Conservation (phyloP, 2,329 filamentous ascomycete genomes). For the Fusarium sp. region DNA sequence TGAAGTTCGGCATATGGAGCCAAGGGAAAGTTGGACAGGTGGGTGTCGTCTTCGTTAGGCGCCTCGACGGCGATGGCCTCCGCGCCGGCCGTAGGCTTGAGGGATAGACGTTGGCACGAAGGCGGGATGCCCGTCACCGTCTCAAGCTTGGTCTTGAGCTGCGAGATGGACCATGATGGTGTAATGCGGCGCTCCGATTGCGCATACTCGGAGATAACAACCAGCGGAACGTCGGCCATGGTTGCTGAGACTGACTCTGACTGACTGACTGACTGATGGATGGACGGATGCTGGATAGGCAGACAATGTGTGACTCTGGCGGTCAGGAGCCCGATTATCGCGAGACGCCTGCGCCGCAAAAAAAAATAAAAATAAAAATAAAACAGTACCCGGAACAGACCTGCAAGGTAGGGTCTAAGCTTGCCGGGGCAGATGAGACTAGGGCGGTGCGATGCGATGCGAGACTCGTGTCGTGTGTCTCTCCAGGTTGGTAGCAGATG, state of each 20-base stretch:
- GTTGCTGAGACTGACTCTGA: conserved; percentile 34
- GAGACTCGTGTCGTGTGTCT: conserved; percentile 3
- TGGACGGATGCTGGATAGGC: neutral
- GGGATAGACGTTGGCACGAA: conserved; percentile 77
- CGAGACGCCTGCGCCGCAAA: conserved; percentile 40
- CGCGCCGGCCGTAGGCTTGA: conserved; percentile 70
- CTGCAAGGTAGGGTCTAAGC: neutral
- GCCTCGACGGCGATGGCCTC: conserved; percentile 75
- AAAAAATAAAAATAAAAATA: neutral
- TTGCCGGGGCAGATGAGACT: neutral
- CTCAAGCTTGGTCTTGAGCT: conserved; percentile 89
- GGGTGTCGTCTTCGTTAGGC: conserved; percentile 77
- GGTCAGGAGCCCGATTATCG: conserved; percentile 39
- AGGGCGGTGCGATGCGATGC: neutral
- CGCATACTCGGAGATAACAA: conserved; percentile 80
- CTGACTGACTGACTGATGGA: neutral
- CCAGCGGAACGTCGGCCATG: conserved; percentile 81
- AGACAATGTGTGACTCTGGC: conserved; percentile 21
- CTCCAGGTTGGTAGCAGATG: neutral
- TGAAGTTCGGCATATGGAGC: conserved; percentile 82
- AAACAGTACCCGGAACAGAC: neutral
- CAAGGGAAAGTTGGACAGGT: conserved; percentile 74
- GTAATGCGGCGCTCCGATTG: conserved; percentile 91
- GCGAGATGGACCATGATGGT: conserved; percentile 88
- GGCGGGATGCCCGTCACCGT: conserved; percentile 93